A percentile compares a stretch with the other conserved stretches of the same genome.
Conservation (phyloP, 192 early-diverging fungal genomes). For the Cladochytrium replicatum region DNA sequence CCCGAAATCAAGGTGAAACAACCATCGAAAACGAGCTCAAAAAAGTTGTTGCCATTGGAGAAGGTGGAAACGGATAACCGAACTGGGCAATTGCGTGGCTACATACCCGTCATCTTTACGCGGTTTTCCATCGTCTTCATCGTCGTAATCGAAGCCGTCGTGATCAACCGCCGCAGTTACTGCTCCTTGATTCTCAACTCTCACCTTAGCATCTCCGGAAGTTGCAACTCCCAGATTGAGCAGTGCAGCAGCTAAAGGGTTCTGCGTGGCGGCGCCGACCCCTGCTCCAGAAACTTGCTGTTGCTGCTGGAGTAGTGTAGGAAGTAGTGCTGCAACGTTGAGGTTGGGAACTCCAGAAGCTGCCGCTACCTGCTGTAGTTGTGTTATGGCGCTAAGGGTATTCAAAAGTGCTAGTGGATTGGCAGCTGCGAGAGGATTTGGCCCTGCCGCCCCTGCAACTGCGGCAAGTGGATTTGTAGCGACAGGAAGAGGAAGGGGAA, state of each 20-base stretch:
- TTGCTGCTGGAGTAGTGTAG: not conserved
- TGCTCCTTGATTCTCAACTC: too few relatives aligned
- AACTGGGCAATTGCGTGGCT: not conserved
- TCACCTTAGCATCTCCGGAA: too few relatives aligned
- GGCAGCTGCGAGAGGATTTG: not conserved
- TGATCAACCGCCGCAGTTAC: not conserved
- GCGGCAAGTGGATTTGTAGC: too few relatives aligned
- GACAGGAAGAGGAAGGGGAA: not conserved
- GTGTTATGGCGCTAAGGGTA: not conserved
- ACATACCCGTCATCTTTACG: not conserved
- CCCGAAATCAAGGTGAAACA: too few relatives aligned
- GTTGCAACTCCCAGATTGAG: too few relatives aligned
- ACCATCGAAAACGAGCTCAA: too few relatives aligned
- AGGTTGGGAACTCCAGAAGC: not conserved
- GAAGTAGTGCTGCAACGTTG: not conserved
- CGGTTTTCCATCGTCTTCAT: constrained; percentile 8
- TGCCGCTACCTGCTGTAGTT: not conserved
- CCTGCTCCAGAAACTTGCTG: not conserved
- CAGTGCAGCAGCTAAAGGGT: too few relatives aligned
- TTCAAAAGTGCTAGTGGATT: not conserved
- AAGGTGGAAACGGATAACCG: not conserved
- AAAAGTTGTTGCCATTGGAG: too few relatives aligned
- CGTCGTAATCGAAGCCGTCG: constrained; percentile 9
- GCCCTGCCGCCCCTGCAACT: too few relatives aligned
- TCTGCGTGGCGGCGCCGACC: too few relatives aligned